A percentile compares a stretch with the other conserved stretches of the same genome.
These are phyloP conservation scores for Salvia rosmarinus DNA, from an alignment of 257 asterid species.

Conservation along the genomic window DNA sequence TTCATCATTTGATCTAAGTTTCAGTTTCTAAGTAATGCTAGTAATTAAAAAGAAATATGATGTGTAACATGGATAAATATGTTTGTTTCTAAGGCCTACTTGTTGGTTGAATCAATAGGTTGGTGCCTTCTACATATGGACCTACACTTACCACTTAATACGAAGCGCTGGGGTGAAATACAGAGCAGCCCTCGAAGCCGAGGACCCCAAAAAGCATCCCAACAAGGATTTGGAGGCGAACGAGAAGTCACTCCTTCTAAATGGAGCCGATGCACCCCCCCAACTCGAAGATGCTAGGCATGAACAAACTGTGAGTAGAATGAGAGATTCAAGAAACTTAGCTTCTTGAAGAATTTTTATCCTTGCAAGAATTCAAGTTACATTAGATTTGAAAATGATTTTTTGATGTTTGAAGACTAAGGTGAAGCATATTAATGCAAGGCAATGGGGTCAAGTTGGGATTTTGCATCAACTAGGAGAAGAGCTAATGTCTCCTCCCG, in stretches of 20 bases:
- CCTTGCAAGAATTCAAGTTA: not conserved
- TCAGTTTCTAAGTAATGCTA: not conserved
- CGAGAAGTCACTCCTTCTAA: slow-evolving; percentile 54
- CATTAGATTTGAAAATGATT: not conserved
- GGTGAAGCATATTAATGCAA: slow-evolving; percentile 28
- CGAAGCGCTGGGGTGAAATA: slow-evolving; percentile 46
- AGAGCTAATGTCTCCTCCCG: slow-evolving; percentile 75
- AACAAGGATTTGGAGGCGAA: slow-evolving; percentile 60
- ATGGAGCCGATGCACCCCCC: slow-evolving; percentile 27
- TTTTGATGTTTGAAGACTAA: slow-evolving; percentile 26
- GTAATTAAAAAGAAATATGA: too few species aligned
- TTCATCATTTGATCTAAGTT: not conserved
- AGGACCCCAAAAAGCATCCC: slow-evolving; percentile 44
- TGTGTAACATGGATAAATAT: too few species aligned
- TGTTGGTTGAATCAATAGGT: slow-evolving; percentile 44
- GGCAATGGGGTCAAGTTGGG: slow-evolving; percentile 39
- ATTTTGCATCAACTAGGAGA: slow-evolving; percentile 53
- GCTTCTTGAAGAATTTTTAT: not conserved
- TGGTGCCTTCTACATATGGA: slow-evolving; percentile 83
- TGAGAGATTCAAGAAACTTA: not conserved
- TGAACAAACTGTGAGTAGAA: slow-evolving; percentile 41
- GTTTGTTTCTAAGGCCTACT: not conserved
- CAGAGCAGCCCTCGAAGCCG: slow-evolving; percentile 30
- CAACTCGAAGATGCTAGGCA: not conserved
- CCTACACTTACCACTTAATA: slow-evolving; percentile 60